Conservation (phyloP, 2,329 filamentous ascomycete species). For the Pestalotiopsis sp. region DNA sequence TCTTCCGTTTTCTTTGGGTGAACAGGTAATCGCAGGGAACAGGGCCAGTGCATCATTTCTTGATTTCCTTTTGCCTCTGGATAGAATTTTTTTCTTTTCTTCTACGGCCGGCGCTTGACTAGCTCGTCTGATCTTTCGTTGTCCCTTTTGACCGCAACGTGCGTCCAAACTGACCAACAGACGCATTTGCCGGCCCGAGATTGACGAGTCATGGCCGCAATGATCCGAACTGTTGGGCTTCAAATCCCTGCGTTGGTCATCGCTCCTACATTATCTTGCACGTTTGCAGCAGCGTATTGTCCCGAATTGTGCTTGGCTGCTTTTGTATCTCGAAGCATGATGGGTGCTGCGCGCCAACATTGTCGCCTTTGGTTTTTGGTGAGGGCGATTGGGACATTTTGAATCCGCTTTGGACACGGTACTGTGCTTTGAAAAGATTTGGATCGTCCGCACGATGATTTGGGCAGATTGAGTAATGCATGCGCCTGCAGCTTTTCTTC, state of each 20-base stretch:
- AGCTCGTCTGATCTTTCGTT: background rate
- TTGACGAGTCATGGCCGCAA: constrained; percentile 6
- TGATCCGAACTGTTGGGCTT: background rate
- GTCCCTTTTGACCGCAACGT: background rate
- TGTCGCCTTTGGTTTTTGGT: background rate
- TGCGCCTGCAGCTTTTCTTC: background rate
- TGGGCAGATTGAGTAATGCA: background rate
- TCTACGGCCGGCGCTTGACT: background rate
- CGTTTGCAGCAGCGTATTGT: background rate
- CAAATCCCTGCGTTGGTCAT: background rate
- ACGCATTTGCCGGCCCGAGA: background rate
- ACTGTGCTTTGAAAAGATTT: background rate
- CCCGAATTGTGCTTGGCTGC: background rate
- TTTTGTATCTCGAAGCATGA: background rate
- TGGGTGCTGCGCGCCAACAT: background rate
- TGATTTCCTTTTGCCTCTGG: background rate
- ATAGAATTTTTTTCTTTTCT: background rate
- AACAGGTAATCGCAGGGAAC: background rate
- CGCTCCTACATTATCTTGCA: background rate
- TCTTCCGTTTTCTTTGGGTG: background rate
- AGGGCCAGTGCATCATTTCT: too few species aligned
- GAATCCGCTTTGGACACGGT: background rate
- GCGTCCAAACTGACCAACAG: background rate
- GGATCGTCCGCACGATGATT: background rate
- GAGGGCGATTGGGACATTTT: background rate